Percentiles rank a stretch among this genome's conserved stretches.
Conservation (phyloP, 2,329 filamentous ascomycete species). For the Diaporthe destruens region DNA sequence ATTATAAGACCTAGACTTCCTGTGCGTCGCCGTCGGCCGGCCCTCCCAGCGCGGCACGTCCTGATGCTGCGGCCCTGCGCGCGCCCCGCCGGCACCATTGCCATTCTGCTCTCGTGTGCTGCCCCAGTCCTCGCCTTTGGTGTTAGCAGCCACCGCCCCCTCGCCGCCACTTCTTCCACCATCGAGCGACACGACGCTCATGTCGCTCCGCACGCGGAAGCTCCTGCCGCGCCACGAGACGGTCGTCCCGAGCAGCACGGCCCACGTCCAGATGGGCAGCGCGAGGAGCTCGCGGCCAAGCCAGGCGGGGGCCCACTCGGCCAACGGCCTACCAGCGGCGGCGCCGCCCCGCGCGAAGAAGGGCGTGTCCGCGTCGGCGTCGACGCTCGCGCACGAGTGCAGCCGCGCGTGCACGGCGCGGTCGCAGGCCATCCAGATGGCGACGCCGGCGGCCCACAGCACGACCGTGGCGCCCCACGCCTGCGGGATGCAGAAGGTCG, state of each 20-base stretch:
- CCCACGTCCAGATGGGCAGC: slow-evolving; percentile 90
- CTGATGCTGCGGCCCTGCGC: not conserved
- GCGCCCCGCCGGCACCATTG: too few species aligned
- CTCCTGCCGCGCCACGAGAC: slow-evolving; percentile 88
- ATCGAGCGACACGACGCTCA: slow-evolving; percentile 73
- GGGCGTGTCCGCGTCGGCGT: slow-evolving; percentile 77
- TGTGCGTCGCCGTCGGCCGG: slow-evolving; percentile 36
- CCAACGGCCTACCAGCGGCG: too few species aligned
- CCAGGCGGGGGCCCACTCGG: slow-evolving; percentile 86
- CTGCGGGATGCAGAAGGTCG: slow-evolving; percentile 64
- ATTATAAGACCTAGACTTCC: slow-evolving; percentile 30
- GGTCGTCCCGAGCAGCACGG: slow-evolving; percentile 87
- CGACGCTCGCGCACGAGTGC: slow-evolving; percentile 77
- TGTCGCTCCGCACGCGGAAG: slow-evolving; percentile 87
- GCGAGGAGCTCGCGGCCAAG: slow-evolving; percentile 85
- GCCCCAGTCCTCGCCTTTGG: not conserved
- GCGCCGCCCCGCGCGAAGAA: slow-evolving; percentile 73
- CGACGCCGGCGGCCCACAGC: slow-evolving; percentile 76
- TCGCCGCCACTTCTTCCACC: too few species aligned
- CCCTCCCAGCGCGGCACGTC: slow-evolving; percentile 38
- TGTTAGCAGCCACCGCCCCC: not conserved
- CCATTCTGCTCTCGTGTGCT: not conserved
- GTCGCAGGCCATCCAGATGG: slow-evolving; percentile 81
- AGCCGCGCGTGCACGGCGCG: slow-evolving; percentile 79
- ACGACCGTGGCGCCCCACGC: slow-evolving; percentile 76